Base-by-base conservation (phyloP, 352 stramenopile genomes). In the Pythium biforme region DNA sequence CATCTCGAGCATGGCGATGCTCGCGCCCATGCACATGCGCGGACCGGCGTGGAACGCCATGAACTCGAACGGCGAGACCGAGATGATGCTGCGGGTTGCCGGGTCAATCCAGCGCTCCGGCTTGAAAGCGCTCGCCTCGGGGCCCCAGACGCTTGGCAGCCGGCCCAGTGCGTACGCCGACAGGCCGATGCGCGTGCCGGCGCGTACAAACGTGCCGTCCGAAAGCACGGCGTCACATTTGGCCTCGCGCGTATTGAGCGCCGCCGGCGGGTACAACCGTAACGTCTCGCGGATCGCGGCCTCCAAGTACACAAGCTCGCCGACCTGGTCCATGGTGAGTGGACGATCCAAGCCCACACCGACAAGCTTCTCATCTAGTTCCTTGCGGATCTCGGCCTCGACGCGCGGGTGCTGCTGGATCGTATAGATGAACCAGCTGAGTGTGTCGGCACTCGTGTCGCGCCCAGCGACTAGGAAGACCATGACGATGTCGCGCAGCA, bases 1-100 rank as follows among this genome's bases (percentile, higher is more conserved):
- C 70, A 89, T 86, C 71, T 92, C 78, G n/a, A 92, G 34, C 69
- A 92, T 83, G 5, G 80, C 77, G 26, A 92, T 73, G 27, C 60
- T 72, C 45, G 76, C 74, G 39, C 87, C 87, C 7, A 94, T 65
- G 51, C 87, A 96, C 39, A 71, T 77, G 45, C 83, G 82, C 10
- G 68, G 79, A 0, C 87, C 87, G 5, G 72, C 80, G 29, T 86
- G 77, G 67, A 96, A 95, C 11, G 74, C 73, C 14, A 75, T 78
- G 58, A 89, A 91, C 55, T 90, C 77, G 64, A 81, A 84, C 0
- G 69, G 53, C n/a, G 78, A 83, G 1, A 73, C 53, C 25, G 73
- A 53, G 47, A 86, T 70, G 25, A 75, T 57, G 31, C 71, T 71
- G 12, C 72, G 68, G 0, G 73, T 84, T 4, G 37, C 25, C 1